Evolutionary conservation across 306 rosid genomes (phyloP), one percentile per base, ranked within the genome.

Genomic region (Amphicarpaea edgeworthii): DNA sequence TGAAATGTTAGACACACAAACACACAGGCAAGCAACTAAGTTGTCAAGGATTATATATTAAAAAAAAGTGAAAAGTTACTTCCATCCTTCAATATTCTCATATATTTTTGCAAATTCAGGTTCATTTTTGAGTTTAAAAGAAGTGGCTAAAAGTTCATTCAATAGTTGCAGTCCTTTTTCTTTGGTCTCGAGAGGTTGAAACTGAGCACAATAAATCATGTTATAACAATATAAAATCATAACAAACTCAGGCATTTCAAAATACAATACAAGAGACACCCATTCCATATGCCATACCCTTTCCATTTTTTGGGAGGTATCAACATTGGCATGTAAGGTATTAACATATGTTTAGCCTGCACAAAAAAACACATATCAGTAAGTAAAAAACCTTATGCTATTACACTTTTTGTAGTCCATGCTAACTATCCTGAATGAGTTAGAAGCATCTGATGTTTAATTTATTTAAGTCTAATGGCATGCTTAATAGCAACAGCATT

Each of bases 221-320:
- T 23, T 43, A 47, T 54, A 73, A 53, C 16, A 9, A 72, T 49
- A 16, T 59, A 46, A 82, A 60, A 19, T 16, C 59, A 32, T 9
- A 38, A 67, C 70, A 79, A 76, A 45, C 37, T 41, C 40, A 74
- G 37, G 24, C 46, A 45, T 30, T 72, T 65, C 42, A 70, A 63
- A 42, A 49, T 32, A 28, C 59, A 80, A 65, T 51, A 79, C 42
- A 30, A 84, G 79, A 46, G 32, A 58, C 30, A 40, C 1, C 2
- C 57, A 63, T 64, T 41, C 51, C 61, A 77, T 76, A 30, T 61
- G 64, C 45, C 92, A 47, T 90, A 90, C 97, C 96, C 92, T 85
- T 83, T 92, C 97, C 97, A 92, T 79, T 78, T 88, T 83, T 83
- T 92, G 7, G 97, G 97, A 83, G 96, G 97, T 76, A 92, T 81